Percentiles rank a stretch among this genome's conserved stretches.
Evolutionary conservation across 2,329 filamentous ascomycete species (phyloP).

Genomic region (Myriosclerotinia scirpicola): DNA sequence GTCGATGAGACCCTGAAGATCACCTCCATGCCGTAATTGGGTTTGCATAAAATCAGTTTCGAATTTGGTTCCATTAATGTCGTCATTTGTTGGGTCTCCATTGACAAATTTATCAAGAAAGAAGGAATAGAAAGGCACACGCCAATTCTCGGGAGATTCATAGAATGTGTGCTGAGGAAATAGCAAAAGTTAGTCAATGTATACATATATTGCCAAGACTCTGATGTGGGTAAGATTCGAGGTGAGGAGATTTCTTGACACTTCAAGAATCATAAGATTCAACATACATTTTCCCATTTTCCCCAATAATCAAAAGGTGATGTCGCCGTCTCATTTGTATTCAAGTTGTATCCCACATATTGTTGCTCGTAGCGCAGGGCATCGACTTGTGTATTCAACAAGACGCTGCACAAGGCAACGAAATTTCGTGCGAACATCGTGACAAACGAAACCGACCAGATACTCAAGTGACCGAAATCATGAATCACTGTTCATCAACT

Average conservation of each 20-base stretch:
- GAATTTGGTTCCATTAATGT: slow-evolving; percentile 59
- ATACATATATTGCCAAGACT: neutral
- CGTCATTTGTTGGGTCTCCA: slow-evolving; percentile 59
- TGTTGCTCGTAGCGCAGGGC: slow-evolving; percentile 24
- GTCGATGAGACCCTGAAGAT: slow-evolving; percentile 57
- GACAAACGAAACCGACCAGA: slow-evolving; percentile 21
- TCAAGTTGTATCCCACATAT: slow-evolving; percentile 44
- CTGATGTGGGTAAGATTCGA: neutral
- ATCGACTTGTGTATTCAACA: slow-evolving; percentile 20
- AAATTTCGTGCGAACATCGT: slow-evolving; percentile 22
- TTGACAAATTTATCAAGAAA: slow-evolving; percentile 65
- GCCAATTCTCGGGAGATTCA: slow-evolving; percentile 60
- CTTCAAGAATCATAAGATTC: neutral
- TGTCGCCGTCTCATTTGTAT: slow-evolving; percentile 56
- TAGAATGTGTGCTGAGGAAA: slow-evolving; percentile 48
- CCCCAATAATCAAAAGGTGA: slow-evolving; percentile 59
- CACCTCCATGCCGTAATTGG: slow-evolving; percentile 63
- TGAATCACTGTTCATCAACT: slow-evolving; percentile 19
- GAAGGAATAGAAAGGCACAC: slow-evolving; percentile 64
- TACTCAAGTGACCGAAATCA: slow-evolving; percentile 24
- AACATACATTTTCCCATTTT: slow-evolving; percentile 46
- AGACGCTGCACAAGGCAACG: slow-evolving; percentile 18
- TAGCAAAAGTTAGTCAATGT: neutral
- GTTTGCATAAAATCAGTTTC: slow-evolving; percentile 61
- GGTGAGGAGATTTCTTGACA: neutral